Percentiles rank a stretch among this genome's conserved stretches.
Evolutionary conservation across 805 yeast genomes (phyloP).

Genomic region (Candida insectalens): DNA sequence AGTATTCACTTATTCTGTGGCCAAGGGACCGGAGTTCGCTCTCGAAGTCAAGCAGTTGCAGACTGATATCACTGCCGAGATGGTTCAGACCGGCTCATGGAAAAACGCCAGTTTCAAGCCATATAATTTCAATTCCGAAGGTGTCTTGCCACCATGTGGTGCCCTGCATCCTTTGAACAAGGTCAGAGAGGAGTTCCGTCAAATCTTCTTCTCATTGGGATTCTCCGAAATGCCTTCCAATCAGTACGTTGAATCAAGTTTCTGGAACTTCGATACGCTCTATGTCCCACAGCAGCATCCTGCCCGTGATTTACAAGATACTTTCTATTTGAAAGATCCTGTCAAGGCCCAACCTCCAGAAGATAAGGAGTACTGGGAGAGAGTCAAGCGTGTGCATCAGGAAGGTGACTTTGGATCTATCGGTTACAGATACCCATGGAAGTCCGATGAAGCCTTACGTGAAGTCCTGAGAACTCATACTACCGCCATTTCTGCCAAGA

Average conservation of each 20-base stretch:
- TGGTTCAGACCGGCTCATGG: constrained; percentile 81
- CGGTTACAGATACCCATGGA: constrained; percentile 99
- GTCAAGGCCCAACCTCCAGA: constrained; percentile 69
- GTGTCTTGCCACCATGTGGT: constrained; percentile 77
- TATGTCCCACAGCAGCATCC: constrained; percentile 99
- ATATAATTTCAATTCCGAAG: constrained; percentile 93
- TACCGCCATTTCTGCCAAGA: constrained; percentile 83
- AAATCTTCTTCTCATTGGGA: constrained; percentile 95
- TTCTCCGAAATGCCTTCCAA: constrained; percentile 99
- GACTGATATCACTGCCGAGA: constrained; percentile 91
- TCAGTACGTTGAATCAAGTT: constrained; percentile 95
- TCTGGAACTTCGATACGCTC: constrained; percentile 97
- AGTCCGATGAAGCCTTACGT: constrained; percentile 77
- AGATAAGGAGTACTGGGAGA: constrained; percentile 69
- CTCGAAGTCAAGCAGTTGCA: constrained; percentile 71
- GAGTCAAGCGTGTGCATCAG: constrained; percentile 78
- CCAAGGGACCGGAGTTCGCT: constrained; percentile 80
- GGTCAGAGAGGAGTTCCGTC: constrained; percentile 96
- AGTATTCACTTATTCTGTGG: constrained; percentile 62
- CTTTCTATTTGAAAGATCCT: constrained; percentile 96
- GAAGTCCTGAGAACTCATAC: constrained; percentile 96
- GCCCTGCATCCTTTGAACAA: constrained; percentile 95
- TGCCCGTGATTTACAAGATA: constrained; percentile 97
- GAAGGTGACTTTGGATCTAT: constrained; percentile 87
- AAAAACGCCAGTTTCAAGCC: constrained; percentile 80